Conservation (phyloP, 2,329 filamentous ascomycete genomes). For the Clarireedia homoeocarpa region DNA sequence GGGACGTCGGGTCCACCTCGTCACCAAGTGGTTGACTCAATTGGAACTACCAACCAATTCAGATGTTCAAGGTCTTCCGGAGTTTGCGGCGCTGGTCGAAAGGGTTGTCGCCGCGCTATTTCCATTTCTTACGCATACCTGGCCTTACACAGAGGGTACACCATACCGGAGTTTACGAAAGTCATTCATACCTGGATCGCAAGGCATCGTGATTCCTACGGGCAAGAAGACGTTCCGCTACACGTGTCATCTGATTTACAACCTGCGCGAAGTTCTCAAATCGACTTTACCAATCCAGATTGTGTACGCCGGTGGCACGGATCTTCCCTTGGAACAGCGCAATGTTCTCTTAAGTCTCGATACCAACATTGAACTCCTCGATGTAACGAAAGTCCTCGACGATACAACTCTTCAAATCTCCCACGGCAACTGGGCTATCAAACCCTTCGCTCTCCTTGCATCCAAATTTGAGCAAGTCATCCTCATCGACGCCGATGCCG, state of each 20-base stretch:
- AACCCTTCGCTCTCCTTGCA: conserved; percentile 34
- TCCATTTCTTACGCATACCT: background rate
- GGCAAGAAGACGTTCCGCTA: background rate
- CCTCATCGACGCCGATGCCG: conserved; percentile 34
- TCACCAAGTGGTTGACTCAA: background rate
- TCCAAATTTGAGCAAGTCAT: conserved; percentile 33
- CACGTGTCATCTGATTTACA: background rate
- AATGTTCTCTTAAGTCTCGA: background rate
- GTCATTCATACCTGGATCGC: background rate
- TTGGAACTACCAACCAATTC: background rate
- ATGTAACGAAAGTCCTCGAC: conserved; percentile 5
- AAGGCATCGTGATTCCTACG: background rate
- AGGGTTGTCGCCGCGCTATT: background rate
- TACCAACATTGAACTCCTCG: conserved; percentile 6
- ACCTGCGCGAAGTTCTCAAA: background rate
- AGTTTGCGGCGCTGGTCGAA: background rate
- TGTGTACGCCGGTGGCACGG: background rate
- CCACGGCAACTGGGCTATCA: conserved; percentile 32
- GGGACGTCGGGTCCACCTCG: background rate
- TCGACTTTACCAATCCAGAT: conserved; percentile 1
- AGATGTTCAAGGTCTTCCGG: background rate
- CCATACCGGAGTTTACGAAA: background rate
- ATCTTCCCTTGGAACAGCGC: background rate
- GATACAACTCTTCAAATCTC: background rate
- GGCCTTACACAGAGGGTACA: background rate